Evolutionary conservation across 495 filamentous ascomycete species (phyloP), one percentile per base, ranked within the genome.

Genomic region (Chaetomium cochliodes): DNA sequence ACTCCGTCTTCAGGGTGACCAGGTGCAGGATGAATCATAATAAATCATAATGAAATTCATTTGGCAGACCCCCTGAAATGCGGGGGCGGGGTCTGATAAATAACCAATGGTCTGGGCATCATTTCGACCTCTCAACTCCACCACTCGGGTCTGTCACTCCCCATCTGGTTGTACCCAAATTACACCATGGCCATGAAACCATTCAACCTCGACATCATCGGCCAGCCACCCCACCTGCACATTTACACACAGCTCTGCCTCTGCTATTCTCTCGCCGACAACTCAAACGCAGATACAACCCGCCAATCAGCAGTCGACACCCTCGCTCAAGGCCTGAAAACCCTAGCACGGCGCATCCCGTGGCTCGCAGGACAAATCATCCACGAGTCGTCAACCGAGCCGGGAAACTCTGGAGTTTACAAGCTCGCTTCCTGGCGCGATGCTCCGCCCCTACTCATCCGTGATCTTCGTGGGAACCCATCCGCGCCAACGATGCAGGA

Each of bases 341-440:
- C 61, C 8, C 67, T 76, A 8, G 60, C 67, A 12, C 39, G 65
- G 13, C 72, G 62, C 55, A 83, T 85, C 65, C 85, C 84, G 20
- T 86, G 84, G 83, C 63, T 84, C 47, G 78, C 84, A 13, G 84
- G 33, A 37, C 33, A 37, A 37, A 11, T 37, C 33, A 37, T 37
- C 33, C 33, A 37, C 33, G 33, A 37, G 33, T 11, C 33, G 3
- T 37, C 33, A 37, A 37, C 33, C 33, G 33, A 37, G 84, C 8
- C 73, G 83, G 42, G 78, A 85, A 70, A 74, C 41, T 73, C 80
- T 6, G 80, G 76, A n/a, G 58, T 70, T 25, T 82, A 77, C 70
- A 76, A 73, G 68, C 85, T 57, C 33, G 73, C 68, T 28, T 69
- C 76, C 6, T 72, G 69, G 3, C 65, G 68, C 12, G 64, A 68